phyloP scores from a whole-genome alignment of 2,329 filamentous ascomycete species.

The Magnaporthiopsis rhizophila region DNA sequence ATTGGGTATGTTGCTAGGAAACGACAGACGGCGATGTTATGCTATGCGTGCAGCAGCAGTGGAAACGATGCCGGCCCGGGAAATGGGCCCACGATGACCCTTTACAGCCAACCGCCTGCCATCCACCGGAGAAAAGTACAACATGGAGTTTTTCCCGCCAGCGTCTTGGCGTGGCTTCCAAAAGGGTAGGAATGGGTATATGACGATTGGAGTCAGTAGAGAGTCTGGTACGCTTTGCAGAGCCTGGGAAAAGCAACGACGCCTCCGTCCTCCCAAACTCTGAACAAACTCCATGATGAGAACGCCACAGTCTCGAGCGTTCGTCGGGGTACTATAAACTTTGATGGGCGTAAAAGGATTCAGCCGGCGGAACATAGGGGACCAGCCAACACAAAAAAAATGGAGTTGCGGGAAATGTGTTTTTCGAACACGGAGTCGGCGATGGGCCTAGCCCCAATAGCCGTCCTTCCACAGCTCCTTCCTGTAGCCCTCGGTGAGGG shows the following conservation, averaged over 20 bases:
- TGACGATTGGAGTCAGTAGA: no score
- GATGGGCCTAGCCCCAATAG: constrained; percentile 25
- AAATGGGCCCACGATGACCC: no score
- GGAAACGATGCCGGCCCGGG: no score
- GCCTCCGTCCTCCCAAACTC: no score
- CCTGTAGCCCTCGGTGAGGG: constrained; percentile 74
- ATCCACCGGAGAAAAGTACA: neutral
- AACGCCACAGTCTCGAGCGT: neutral
- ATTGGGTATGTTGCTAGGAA: no score
- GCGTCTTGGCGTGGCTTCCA: neutral
- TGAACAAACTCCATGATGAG: no score
- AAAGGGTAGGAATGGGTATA: neutral
- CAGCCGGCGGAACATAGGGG: neutral
- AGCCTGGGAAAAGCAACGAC: neutral
- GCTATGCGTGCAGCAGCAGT: no score
- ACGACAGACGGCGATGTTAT: no score
- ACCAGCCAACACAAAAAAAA: neutral
- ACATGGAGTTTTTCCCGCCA: neutral
- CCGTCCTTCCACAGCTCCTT: constrained; percentile 75
- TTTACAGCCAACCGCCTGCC: neutral
- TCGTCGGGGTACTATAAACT: neutral
- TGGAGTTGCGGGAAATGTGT: neutral
- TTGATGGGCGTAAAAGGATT: neutral
- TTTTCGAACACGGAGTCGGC: neutral
- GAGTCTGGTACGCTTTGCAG: neutral